Evolutionary conservation across 1,284 basidiomycete species (phyloP).

Genomic region (Cutaneotrichosporon spelunceum): DNA sequence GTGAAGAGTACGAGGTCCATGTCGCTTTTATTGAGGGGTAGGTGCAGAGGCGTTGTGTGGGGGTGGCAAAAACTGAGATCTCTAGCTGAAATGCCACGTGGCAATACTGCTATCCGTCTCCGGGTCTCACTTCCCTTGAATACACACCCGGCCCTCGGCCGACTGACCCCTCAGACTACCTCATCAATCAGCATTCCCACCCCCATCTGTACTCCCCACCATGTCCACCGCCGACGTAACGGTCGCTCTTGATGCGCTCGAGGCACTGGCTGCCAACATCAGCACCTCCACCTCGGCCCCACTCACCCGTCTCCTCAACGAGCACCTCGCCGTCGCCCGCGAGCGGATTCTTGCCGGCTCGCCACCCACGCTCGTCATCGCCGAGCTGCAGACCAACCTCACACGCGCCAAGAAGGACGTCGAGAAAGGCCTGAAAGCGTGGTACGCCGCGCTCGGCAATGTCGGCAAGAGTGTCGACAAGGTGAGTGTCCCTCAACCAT

Average conservation of each 20-base stretch:
- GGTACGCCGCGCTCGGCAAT: constrained; percentile 69
- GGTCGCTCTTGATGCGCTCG: constrained; percentile 39
- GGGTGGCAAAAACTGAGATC: no score
- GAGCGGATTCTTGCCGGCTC: constrained; percentile 59
- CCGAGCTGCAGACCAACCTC: constrained; percentile 59
- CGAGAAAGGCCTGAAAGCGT: constrained; percentile 80
- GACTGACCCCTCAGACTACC: no score
- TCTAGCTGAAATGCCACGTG: no score
- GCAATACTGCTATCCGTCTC: no score
- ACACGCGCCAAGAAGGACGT: constrained; percentile 75
- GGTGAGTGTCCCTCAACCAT: constrained; percentile 55
- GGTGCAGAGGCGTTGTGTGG: background rate
- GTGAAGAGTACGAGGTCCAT: background rate
- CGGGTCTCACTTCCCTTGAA: no score
- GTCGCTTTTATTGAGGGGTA: background rate
- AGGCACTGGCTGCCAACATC: constrained; percentile 54
- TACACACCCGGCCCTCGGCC: no score
- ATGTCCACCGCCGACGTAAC: constrained; percentile 35
- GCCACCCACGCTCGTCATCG: constrained; percentile 58
- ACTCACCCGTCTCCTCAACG: constrained; percentile 64
- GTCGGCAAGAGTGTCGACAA: constrained; percentile 85
- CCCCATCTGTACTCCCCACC: background rate
- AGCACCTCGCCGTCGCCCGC: constrained; percentile 60
- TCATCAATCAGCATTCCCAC: background rate
- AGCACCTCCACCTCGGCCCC: constrained; percentile 62